Evolutionary conservation across 441 rosid genomes (phyloP).

Genomic region (Biscutella laevigata): DNA sequence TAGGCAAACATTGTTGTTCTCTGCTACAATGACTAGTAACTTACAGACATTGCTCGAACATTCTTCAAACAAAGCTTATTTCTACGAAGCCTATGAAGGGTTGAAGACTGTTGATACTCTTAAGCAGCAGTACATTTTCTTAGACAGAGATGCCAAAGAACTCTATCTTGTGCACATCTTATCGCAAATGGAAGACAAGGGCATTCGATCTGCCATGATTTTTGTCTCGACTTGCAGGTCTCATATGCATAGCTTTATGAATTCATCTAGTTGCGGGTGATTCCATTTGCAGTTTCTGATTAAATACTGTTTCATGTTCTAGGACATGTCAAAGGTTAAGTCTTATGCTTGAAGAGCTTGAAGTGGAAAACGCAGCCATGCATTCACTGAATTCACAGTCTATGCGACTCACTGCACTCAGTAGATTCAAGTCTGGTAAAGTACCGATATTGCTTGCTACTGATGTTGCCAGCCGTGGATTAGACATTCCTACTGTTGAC

Average conservation of each 20-base stretch:
- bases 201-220: conserved; percentile 78
- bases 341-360: conserved; percentile 83
- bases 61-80: conserved; percentile 81
- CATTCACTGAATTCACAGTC: conserved; percentile 81
- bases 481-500: conserved; percentile 95
- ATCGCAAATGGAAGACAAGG: conserved; percentile 78
- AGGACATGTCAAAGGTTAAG: conserved; percentile 70
- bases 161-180: conserved; percentile 65
- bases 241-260: conserved; percentile 12
- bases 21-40: conserved; percentile 88
- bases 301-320: background rate
- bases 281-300: conserved; percentile 9
- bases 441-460: conserved; percentile 72
- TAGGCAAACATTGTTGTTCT: conserved; percentile 80
- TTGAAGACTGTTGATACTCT: conserved; percentile 84
- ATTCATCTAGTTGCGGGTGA: background rate
- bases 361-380: conserved; percentile 58
- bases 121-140: conserved; percentile 61
- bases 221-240: conserved; percentile 95
- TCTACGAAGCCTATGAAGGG: conserved; percentile 92
- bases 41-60: conserved; percentile 60
- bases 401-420: conserved; percentile 65
- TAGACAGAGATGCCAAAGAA: conserved; percentile 76
- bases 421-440: conserved; percentile 78
- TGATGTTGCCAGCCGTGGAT: conserved; percentile 93